These are phyloP conservation scores for Pholiota conissans DNA, from an alignment of 768 basidiomycete species.

Conservation along the genomic window DNA sequence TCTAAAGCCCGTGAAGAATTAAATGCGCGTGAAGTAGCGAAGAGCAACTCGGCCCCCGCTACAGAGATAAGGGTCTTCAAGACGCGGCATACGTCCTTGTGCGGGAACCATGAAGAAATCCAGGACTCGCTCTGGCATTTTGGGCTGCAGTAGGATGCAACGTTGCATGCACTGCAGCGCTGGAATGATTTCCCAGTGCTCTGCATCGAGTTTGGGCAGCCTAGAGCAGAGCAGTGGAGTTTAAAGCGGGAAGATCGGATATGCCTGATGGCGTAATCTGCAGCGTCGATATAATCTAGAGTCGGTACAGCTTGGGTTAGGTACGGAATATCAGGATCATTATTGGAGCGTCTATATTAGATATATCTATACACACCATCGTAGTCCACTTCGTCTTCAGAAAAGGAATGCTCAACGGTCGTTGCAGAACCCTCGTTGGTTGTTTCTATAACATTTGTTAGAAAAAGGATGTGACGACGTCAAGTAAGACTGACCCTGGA, in stretches of 20 bases:
- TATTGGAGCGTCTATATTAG: too few species aligned
- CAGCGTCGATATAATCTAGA: not conserved
- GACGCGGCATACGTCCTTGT: slow-evolving; percentile 1
- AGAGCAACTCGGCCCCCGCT: not conserved
- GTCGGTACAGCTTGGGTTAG: too few species aligned
- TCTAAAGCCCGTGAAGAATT: not conserved
- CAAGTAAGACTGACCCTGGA: too few species aligned
- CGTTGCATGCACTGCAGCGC: slow-evolving; percentile 1
- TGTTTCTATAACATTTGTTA: too few species aligned
- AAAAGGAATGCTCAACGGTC: too few species aligned
- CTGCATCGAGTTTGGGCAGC: slow-evolving; percentile 2
- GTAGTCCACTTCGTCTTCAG: too few species aligned
- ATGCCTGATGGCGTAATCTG: not conserved
- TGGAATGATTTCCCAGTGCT: slow-evolving; percentile 1
- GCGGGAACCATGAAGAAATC: not conserved
- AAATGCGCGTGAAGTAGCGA: not conserved
- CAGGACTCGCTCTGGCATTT: slow-evolving; percentile 2
- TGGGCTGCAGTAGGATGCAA: slow-evolving; percentile 2
- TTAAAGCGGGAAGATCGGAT: not conserved
- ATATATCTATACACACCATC: too few species aligned
- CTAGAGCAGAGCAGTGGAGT: not conserved
- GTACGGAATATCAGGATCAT: too few species aligned
- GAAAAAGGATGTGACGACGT: too few species aligned
- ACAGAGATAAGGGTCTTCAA: not conserved
- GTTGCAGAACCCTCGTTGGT: too few species aligned